Evolutionary conservation across 805 yeast species (phyloP).

Genomic region (Hanseniaspora meyeri): DNA sequence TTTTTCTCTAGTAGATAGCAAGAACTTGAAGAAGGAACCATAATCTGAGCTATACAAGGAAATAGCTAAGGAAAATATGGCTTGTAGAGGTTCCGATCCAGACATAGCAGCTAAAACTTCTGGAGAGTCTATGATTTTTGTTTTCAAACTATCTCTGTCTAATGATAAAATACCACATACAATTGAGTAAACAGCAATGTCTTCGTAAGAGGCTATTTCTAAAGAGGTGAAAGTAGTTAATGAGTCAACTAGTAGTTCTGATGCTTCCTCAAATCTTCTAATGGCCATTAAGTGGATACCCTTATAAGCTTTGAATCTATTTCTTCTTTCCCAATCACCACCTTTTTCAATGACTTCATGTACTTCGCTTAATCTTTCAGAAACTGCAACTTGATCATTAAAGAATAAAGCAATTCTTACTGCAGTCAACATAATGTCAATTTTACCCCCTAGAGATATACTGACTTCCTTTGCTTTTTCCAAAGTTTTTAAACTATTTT

Average conservation of each 20-base stretch:
- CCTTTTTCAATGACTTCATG: conserved; percentile 79
- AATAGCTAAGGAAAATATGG: conserved; percentile 71
- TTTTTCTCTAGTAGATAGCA: conserved; percentile 65
- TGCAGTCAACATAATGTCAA: conserved; percentile 71
- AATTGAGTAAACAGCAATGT: conserved; percentile 77
- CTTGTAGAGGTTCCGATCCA: conserved; percentile 57
- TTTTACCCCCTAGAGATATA: conserved; percentile 79
- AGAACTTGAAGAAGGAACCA: conserved; percentile 58
- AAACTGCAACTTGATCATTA: conserved; percentile 58
- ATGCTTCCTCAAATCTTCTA: conserved; percentile 75
- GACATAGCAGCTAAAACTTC: conserved; percentile 75
- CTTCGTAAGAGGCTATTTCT: conserved; percentile 78
- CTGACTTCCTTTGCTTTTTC: conserved; percentile 65
- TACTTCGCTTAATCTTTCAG: conserved; percentile 60
- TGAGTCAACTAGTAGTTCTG: conserved; percentile 74
- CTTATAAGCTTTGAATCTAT: conserved; percentile 79
- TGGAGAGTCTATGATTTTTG: conserved; percentile 81
- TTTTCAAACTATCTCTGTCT: conserved; percentile 72
- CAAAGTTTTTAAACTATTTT: conserved; percentile 53
- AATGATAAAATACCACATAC: conserved; percentile 77
- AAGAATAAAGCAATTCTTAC: conserved; percentile 83
- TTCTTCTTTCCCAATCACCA: conserved; percentile 98
- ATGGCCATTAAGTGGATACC: conserved; percentile 78
- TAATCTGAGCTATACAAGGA: conserved; percentile 84
- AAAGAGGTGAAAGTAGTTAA: conserved; percentile 91